Evolutionary conservation across 2,329 filamentous ascomycete species (phyloP).

Genomic region (Colletotrichum sp.): DNA sequence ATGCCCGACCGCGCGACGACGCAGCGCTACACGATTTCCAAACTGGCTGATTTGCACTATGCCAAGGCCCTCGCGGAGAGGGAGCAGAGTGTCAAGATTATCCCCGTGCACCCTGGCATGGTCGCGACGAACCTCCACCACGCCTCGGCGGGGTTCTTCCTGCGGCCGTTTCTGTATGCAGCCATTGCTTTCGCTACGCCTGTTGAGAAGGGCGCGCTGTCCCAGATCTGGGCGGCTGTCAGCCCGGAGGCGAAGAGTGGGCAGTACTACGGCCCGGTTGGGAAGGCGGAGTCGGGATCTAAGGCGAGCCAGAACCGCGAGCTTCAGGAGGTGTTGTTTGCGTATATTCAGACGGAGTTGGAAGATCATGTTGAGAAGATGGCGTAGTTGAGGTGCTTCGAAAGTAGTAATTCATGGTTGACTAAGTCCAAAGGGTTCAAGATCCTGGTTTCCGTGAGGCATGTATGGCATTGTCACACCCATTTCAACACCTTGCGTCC

Average conservation of each 20-base stretch:
- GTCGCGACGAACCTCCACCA: slow-evolving; percentile 29
- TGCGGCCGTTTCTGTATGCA: not conserved
- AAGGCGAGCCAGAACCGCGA: slow-evolving; percentile 26
- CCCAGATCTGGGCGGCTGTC: slow-evolving; percentile 49
- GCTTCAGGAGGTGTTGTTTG: slow-evolving; percentile 38
- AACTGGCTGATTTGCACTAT: slow-evolving; percentile 34
- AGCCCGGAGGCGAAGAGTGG: slow-evolving; percentile 34
- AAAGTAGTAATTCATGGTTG: not conserved
- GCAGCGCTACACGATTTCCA: slow-evolving; percentile 33
- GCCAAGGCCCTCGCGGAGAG: slow-evolving; percentile 29
- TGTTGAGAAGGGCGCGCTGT: slow-evolving; percentile 36
- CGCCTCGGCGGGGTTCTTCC: not conserved
- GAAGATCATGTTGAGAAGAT: slow-evolving; percentile 18
- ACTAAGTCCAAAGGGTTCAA: not conserved
- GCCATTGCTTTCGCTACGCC: not conserved
- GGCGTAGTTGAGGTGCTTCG: not conserved
- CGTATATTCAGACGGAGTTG: slow-evolving; percentile 35
- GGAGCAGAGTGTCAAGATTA: slow-evolving; percentile 27
- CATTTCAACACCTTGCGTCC: not conserved
- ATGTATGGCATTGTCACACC: not conserved
- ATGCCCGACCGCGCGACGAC: slow-evolving; percentile 23
- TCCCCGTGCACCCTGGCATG: slow-evolving; percentile 31
- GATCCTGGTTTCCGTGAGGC: not conserved
- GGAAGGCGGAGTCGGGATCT: slow-evolving; percentile 18
- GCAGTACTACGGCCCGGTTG: slow-evolving; percentile 38